phyloP scores from a whole-genome alignment of 768 basidiomycete genomes.

The Termitomyces eurrhizus region DNA sequence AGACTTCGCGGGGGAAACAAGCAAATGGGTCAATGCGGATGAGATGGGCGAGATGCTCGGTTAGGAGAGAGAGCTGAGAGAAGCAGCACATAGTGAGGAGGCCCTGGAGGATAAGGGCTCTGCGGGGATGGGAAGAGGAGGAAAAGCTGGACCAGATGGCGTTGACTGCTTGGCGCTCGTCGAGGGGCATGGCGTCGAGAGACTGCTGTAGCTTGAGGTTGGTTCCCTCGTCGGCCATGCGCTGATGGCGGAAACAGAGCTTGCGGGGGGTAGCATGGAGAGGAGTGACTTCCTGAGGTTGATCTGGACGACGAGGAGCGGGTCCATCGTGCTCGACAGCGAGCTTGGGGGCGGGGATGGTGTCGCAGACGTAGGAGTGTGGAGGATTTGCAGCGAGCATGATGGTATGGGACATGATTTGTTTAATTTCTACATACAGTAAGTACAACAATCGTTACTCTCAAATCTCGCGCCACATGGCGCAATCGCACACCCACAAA shows the following conservation, averaged over 20 bases:
- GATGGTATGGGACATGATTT: slow-evolving; percentile 16
- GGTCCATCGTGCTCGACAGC: slow-evolving; percentile 22
- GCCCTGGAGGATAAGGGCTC: slow-evolving; percentile 93
- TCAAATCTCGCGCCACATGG: neutral
- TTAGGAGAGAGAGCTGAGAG: slow-evolving; percentile 93
- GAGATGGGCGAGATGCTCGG: slow-evolving; percentile 85
- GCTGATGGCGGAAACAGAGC: slow-evolving; percentile 89
- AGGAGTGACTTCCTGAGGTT: slow-evolving; percentile 17
- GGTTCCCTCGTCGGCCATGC: slow-evolving; percentile 95
- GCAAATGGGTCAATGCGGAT: slow-evolving; percentile 95
- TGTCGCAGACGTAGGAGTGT: slow-evolving; percentile 61
- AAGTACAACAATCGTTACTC: no score
- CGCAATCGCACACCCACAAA: slow-evolving; percentile 2
- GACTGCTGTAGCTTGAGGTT: slow-evolving; percentile 92
- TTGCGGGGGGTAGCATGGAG: slow-evolving; percentile 54
- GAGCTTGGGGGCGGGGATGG: slow-evolving; percentile 60
- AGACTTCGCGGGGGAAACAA: slow-evolving; percentile 87
- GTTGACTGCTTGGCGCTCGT: slow-evolving; percentile 85
- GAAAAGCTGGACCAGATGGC: slow-evolving; percentile 97
- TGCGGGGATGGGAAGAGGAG: slow-evolving; percentile 84
- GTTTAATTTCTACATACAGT: no score
- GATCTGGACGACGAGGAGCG: slow-evolving; percentile 16
- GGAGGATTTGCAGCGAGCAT: slow-evolving; percentile 18
- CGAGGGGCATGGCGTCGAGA: slow-evolving; percentile 80
- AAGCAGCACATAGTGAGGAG: slow-evolving; percentile 99